These are phyloP conservation scores for Irpex sp. DNA, from an alignment of 1,284 basidiomycete genomes.

Conservation along the genomic window DNA sequence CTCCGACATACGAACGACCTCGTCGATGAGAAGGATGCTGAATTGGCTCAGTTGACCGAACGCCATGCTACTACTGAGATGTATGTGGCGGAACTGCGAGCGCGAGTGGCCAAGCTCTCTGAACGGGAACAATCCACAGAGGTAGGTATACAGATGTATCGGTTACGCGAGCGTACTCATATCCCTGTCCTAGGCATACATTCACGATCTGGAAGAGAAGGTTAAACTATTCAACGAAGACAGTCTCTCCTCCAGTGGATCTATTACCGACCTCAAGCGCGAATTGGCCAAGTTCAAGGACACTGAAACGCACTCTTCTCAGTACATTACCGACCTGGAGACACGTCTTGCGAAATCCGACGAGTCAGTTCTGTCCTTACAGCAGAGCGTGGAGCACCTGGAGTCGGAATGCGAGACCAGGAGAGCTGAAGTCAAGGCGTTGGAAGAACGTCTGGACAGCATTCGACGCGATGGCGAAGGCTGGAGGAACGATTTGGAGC, in stretches of 20 bases:
- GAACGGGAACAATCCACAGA: conserved; percentile 92
- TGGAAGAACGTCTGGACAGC: conserved; percentile 72
- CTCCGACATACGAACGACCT: conserved; percentile 88
- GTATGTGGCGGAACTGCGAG: conserved; percentile 83
- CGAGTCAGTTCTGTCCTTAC: conserved; percentile 66
- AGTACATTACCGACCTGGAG: conserved; percentile 92
- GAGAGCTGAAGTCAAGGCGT: conserved; percentile 61
- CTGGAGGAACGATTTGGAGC: conserved; percentile 74
- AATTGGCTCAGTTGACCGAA: conserved; percentile 63
- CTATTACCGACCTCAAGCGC: conserved; percentile 78
- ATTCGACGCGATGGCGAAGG: conserved; percentile 68
- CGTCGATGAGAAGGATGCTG: conserved; percentile 86
- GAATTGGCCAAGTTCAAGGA: conserved; percentile 82
- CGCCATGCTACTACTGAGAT: conserved; percentile 77
- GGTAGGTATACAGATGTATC: conserved; percentile 35
- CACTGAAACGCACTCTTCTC: conserved; percentile 63
- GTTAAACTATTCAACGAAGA: conserved; percentile 82
- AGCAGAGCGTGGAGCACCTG: conserved; percentile 70
- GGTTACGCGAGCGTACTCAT: conserved; percentile 9
- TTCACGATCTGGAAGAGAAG: conserved; percentile 89
- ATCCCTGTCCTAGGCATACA: conserved; percentile 63
- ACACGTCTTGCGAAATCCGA: conserved; percentile 77
- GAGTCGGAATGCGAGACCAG: conserved; percentile 75
- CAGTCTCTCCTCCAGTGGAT: conserved; percentile 70
- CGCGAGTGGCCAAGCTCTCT: conserved; percentile 75